These are phyloP conservation scores for Rhinocladiella mackenziei DNA, from an alignment of 2,329 filamentous ascomycete genomes.

Conservation along the genomic window DNA sequence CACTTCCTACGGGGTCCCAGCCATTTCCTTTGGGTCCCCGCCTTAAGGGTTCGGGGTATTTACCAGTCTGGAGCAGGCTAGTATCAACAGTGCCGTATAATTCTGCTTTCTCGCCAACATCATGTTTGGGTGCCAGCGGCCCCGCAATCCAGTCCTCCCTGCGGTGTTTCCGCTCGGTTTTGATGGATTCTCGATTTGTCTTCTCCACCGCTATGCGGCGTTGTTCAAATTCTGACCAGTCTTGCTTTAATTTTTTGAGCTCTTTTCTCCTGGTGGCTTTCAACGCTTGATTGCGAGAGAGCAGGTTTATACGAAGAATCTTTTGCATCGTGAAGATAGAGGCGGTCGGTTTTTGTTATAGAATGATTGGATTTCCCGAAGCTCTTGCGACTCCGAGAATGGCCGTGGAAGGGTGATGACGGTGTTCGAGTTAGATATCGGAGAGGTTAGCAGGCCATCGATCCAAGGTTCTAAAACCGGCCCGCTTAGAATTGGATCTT, in stretches of 20 bases:
- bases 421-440: background rate
- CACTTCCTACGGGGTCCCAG: slow-evolving; percentile 23
- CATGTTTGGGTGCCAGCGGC: slow-evolving; percentile 70
- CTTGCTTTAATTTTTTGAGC: slow-evolving; percentile 40
- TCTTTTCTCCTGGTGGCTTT: slow-evolving; percentile 46
- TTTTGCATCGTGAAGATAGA: slow-evolving; percentile 59
- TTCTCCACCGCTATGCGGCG: slow-evolving; percentile 30
- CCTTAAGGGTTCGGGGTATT: slow-evolving; percentile 35
- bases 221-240: slow-evolving; percentile 38
- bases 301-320: slow-evolving; percentile 61
- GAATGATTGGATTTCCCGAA: too few species aligned
- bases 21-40: slow-evolving; percentile 29
- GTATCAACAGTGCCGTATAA: slow-evolving; percentile 59
- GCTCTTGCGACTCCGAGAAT: too few species aligned
- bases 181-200: slow-evolving; percentile 36
- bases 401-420: too few species aligned
- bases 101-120: slow-evolving; percentile 57
- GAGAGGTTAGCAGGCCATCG: too few species aligned
- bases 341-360: background rate
- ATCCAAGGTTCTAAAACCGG: too few species aligned
- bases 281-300: slow-evolving; percentile 62
- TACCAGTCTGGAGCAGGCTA: slow-evolving; percentile 36
- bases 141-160: slow-evolving; percentile 77
- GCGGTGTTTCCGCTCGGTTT: slow-evolving; percentile 53
- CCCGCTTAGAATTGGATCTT: too few species aligned